A percentile compares a stretch with the other conserved stretches of the same genome.
Evolutionary conservation across 2,329 filamentous ascomycete species (phyloP).

Genomic region (Herpomyces periplanetae): DNA sequence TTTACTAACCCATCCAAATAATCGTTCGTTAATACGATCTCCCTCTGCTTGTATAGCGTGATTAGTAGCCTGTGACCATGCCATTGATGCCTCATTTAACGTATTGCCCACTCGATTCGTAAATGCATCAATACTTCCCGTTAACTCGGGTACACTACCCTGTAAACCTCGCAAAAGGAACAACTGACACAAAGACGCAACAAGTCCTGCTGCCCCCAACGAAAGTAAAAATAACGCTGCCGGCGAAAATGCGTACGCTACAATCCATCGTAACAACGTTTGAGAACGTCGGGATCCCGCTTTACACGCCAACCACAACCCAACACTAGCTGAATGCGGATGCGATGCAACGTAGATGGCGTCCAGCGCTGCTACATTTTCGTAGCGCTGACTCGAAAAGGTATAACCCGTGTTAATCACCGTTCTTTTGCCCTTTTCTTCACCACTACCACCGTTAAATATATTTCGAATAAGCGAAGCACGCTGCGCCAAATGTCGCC

Average conservation of each 20-base stretch:
- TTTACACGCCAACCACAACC: too few species aligned
- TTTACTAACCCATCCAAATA: conserved; percentile 55
- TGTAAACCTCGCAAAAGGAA: conserved; percentile 32
- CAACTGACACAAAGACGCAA: conserved; percentile 45
- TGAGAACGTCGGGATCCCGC: too few species aligned
- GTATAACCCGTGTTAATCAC: too few species aligned
- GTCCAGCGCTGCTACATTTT: too few species aligned
- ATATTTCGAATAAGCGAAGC: too few species aligned
- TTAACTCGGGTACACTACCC: conserved; percentile 32
- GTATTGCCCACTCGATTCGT: conserved; percentile 33
- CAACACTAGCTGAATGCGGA: conserved; percentile 33
- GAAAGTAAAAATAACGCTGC: conserved; percentile 55
- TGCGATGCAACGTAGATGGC: too few species aligned
- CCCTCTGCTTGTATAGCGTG: conserved; percentile 21
- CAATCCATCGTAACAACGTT: too few species aligned
- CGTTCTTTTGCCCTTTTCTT: too few species aligned
- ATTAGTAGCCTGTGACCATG: conserved; percentile 43
- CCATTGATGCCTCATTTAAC: conserved; percentile 27
- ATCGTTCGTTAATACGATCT: conserved; percentile 34
- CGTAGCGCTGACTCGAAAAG: conserved; percentile 31
- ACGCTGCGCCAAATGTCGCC: conserved; percentile 43
- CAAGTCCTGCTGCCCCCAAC: conserved; percentile 38
- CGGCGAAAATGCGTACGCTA: conserved; percentile 52
- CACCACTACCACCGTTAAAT: too few species aligned
- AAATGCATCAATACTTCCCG: conserved; percentile 33